These are phyloP conservation scores for Aspergillus eucalypticola DNA, from an alignment of 2,329 filamentous ascomycete species.

Conservation along the genomic window DNA sequence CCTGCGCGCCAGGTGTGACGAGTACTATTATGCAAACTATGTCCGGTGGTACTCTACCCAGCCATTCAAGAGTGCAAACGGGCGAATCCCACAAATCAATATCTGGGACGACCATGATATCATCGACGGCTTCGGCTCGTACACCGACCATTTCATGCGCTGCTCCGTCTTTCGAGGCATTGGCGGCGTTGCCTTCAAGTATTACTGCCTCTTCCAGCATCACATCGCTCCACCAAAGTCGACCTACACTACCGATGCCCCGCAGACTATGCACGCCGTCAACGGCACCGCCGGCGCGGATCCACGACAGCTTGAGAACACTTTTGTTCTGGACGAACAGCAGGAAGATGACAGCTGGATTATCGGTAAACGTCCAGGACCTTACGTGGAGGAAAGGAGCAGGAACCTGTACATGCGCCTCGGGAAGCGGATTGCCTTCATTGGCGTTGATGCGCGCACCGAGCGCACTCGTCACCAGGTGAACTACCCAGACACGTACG, in stretches of 20 bases:
- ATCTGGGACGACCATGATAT: conserved; percentile 69
- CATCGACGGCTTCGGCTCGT: conserved; percentile 67
- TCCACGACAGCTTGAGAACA: conserved; percentile 69
- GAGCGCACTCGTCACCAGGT: conserved; percentile 87
- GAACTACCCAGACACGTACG: conserved; percentile 73
- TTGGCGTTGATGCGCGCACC: conserved; percentile 62
- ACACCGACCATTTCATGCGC: conserved; percentile 67
- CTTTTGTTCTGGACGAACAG: conserved; percentile 65
- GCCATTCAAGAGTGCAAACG: conserved; percentile 61
- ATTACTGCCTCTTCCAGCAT: conserved; percentile 68
- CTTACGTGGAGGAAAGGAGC: conserved; percentile 64
- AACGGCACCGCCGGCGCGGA: conserved; percentile 60
- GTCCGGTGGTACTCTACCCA: conserved; percentile 68
- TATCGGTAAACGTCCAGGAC: conserved; percentile 69
- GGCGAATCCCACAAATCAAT: conserved; percentile 64
- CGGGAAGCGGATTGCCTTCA: conserved; percentile 64
- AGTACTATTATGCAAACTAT: conserved; percentile 65
- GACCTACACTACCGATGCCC: conserved; percentile 78
- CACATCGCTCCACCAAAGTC: conserved; percentile 81
- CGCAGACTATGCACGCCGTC: conserved; percentile 52
- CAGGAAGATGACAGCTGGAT: conserved; percentile 73
- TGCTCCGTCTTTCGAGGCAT: conserved; percentile 66
- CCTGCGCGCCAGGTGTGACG: conserved; percentile 60
- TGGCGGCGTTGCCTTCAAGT: conserved; percentile 59
- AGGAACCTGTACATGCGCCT: conserved; percentile 64